Base-by-base conservation (phyloP, 2,329 filamentous ascomycete species). In the Exophiala alcalophila region DNA sequence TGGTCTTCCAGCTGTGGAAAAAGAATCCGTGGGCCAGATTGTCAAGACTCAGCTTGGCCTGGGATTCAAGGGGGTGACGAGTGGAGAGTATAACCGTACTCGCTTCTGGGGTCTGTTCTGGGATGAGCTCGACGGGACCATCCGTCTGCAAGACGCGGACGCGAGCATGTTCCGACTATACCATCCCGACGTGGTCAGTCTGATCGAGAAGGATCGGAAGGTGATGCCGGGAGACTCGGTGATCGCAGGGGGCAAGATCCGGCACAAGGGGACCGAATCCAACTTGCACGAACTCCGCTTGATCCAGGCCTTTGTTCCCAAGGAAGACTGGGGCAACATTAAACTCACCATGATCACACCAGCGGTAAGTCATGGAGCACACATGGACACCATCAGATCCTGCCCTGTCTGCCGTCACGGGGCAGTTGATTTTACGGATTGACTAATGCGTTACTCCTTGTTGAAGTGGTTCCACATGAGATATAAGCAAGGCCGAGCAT, bases 271-370 rank as follows among this genome's bases (percentile, higher is more conserved):
- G 34, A 77, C 72, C 34, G 73, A 71, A 51, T 78, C 80, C 57
- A 53, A 69, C 60, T 29, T 77, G 32, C 72, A 74, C 24, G 75
- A 83, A 57, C 77, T 80, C 53, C 73, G 79, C 47, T 75, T 74
- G 41, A 68, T 84, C 39, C 78, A 80, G 59, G 72, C 63, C 35
- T 60, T 76, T 6, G 71, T 85, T 0, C 74, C 81, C 0, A 68
- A 77, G 16, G 76, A 80, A 20, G 68, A 77, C 40, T 77, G 81
- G 57, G 77, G 77, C 51, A 77, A 83, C 51, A 76, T 81, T 62
- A 84, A 86, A 67, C 74, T 85, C 54, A 84, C 81, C 12, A 67
- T 85, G 56, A 77, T 80, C 12, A 78, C 80, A 4, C 80, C 80
- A 2, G 78, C 78, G n/a, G 41, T 49, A 40, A 34, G 47, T 49